Base-by-base conservation (phyloP, 2,329 filamentous ascomycete species). In the Pezicula radicicola region DNA sequence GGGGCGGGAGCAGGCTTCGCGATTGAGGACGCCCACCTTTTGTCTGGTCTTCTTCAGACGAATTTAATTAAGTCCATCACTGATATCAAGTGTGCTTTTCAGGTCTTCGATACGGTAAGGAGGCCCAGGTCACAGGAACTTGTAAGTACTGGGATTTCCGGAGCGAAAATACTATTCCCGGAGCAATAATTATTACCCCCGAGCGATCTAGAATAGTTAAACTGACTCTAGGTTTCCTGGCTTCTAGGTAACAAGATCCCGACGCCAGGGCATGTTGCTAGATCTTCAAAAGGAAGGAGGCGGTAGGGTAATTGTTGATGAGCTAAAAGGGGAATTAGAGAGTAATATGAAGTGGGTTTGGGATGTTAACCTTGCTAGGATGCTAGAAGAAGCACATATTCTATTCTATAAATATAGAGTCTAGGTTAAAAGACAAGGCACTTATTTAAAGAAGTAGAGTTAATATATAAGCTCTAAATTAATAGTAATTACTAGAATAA, bases 1-100 rank as follows among this genome's bases (percentile, higher is more conserved):
- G 80, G 55, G 3, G 73, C 78, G 0, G 80, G 80, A 6, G 80
- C 80, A 1, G 77, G 79, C 3, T 75, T 77, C 60, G 79, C 78
- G 13, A 72, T 83, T 50, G 80, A 83, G 62, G 80, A 83, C 54
- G 74, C 72, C 1, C 68, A 78, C 25, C 62, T 75, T 0, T 68
- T 80, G 36, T 66, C 69, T 7, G 61, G 82, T 33, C 83, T 84
- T 0, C 85, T 80, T 1, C 86, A 75, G 15, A 45, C 49, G 8
- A 43, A 50, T 13, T 55, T 36, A 60, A 55, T 53, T 19, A 55
- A 55, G 27, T 48, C 57, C 1, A 21, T 42, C 3, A 13, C 43
- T 18, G 62, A 61, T 39, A 58, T 75, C 1, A 55, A 59, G 28
- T 62, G 53, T 18, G 70, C 67, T 0, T 73, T 75, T 42, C 35